Evolutionary conservation across 345 rosid species (phyloP), one percentile per base, ranked within the genome.

Genomic region (Eucalyptus cloeziana): DNA sequence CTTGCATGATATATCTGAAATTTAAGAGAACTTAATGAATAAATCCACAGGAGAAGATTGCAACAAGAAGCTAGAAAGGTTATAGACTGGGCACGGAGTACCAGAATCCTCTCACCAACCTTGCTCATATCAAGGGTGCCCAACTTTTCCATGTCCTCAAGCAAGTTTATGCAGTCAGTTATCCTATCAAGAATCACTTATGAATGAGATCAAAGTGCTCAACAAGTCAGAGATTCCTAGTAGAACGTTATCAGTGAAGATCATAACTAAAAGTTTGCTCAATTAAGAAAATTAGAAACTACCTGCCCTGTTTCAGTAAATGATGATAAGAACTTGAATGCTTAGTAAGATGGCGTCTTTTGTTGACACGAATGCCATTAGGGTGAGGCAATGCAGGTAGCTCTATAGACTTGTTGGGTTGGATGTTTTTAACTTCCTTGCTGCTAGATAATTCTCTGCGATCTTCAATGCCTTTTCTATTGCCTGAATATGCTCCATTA

Each of bases 1-100:
- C 95, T 94, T 47, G 95, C 94, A 93, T 97, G 99, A 91, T 97
- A 95, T 76, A 97, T 92, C 99, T 97, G 94, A 90, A 89, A 80
- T 49, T 58, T 19, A 89, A 19, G 81, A 83, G 76, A 87, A 60
- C 10, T 64, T 52, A 54, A 89, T 56, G 67, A 54, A 88, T 49
- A 54, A 88, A 67, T 13, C 88, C 90, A 60, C 22, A 33, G 43
- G 86, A 22, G 37, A 87, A 60, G 86, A 56, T 37, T 58, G 60
- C 37, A 51, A 40, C 51, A 44, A 64, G 67, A 12, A 87, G 56
- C 80, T 64, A 45, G 7, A 45, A 50, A 33, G 40, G 44, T 52
- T n/a, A 87, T 87, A 76, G 44, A 81, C 86, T 31, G 83, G 85
- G 88, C 19, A 76, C 87, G 56, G 86, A 52, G 58, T 86, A 89